A percentile compares a stretch with the other conserved stretches of the same genome.
Evolutionary conservation across 352 stramenopile species (phyloP).

Genomic region (Phytophthora chlamydospora): DNA sequence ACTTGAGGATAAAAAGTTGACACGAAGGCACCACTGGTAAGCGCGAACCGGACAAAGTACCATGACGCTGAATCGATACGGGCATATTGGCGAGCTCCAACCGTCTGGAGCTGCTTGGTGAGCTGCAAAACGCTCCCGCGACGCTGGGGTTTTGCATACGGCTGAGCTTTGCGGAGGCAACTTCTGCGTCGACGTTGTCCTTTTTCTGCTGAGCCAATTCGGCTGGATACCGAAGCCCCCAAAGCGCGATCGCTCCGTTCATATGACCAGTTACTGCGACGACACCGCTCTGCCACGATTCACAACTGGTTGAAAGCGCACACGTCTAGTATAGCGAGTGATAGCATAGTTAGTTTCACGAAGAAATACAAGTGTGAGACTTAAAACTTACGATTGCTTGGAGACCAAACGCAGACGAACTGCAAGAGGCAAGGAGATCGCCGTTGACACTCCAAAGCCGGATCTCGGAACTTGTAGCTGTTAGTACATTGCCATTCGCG

Average conservation of each 20-base stretch:
- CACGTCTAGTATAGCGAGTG: conserved; percentile 38
- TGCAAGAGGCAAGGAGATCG: conserved; percentile 67
- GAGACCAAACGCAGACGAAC: conserved; percentile 49
- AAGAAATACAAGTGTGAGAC: not conserved
- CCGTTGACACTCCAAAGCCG: conserved; percentile 85
- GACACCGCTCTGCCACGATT: conserved; percentile 75
- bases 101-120: conserved; percentile 9
- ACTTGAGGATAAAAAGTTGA: conserved; percentile 77
- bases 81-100: not conserved
- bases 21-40: conserved; percentile 65
- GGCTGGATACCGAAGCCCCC: conserved; percentile 65
- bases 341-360: not conserved
- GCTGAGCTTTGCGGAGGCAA: not conserved
- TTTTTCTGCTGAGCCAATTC: conserved; percentile 54
- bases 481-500: conserved; percentile 68
- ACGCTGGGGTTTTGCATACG: not conserved
- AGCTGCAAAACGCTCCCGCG: conserved; percentile 1
- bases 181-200: conserved; percentile 2
- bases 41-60: conserved; percentile 11
- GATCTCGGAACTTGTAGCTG: conserved; percentile 52
- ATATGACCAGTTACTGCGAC: conserved; percentile 70
- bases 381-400: conserved; percentile 52
- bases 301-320: conserved; percentile 69
- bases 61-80: conserved; percentile 18
- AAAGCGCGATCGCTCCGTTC: conserved; percentile 77